These are phyloP conservation scores for Russula virescens DNA, from an alignment of 768 basidiomycete species.

Conservation along the genomic window DNA sequence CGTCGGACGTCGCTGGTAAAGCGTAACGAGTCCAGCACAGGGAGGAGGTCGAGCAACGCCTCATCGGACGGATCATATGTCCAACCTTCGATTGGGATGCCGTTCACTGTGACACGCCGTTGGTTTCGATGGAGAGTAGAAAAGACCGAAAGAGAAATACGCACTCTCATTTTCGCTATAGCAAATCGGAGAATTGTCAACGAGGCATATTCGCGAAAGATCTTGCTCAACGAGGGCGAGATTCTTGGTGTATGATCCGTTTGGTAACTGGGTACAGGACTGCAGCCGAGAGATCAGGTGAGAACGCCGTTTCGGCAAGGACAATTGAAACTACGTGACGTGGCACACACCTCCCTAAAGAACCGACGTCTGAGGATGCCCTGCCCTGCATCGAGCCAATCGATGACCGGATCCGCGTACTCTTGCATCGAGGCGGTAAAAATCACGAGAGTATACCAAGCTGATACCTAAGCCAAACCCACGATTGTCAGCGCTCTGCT, in stretches of 20 bases:
- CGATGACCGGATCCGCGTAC: conserved; percentile 99
- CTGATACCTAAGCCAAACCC: conserved; percentile 65
- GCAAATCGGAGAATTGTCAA: conserved; percentile 93
- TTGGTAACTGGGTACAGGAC: conserved; percentile 90
- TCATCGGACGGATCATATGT: conserved; percentile 96
- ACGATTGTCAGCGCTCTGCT: not conserved
- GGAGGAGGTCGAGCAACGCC: conserved; percentile 90
- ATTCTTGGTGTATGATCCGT: conserved; percentile 94
- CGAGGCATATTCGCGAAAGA: conserved; percentile 86
- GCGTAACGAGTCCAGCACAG: conserved; percentile 90
- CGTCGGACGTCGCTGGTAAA: conserved; percentile 95
- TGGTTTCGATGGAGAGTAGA: not conserved
- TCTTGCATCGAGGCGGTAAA: conserved; percentile 99
- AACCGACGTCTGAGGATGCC: conserved; percentile 84
- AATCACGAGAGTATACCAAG: conserved; percentile 98
- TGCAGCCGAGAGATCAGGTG: conserved; percentile 29
- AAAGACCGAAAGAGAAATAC: conserved; percentile 25
- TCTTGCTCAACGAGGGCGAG: conserved; percentile 82
- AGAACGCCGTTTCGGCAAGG: not conserved
- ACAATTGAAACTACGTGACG: not conserved
- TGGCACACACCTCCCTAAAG: conserved; percentile 70
- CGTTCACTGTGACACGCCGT: conserved; percentile 64
- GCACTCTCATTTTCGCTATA: conserved; percentile 90
- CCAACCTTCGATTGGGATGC: conserved; percentile 99
- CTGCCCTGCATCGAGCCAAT: conserved; percentile 95